A percentile compares a stretch with the other conserved stretches of the same genome.
These are phyloP conservation scores for Hymenoscyphus linearis DNA, from an alignment of 2,329 filamentous ascomycete species.

Conservation along the genomic window DNA sequence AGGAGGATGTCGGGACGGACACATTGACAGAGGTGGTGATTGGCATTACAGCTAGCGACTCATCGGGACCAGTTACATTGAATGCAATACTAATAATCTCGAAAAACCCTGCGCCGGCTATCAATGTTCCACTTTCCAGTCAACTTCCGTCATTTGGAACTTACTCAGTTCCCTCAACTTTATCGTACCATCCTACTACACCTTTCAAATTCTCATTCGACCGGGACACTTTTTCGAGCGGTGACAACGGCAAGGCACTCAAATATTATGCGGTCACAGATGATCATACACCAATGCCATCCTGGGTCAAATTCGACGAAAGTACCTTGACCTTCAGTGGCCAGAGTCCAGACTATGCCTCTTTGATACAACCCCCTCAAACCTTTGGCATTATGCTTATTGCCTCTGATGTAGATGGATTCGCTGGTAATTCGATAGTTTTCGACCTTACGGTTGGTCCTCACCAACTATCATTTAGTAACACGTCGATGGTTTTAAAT, in stretches of 20 bases:
- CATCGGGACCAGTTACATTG: slow-evolving; percentile 56
- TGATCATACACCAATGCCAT: slow-evolving; percentile 76
- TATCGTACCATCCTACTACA: slow-evolving; percentile 50
- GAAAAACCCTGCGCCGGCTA: slow-evolving; percentile 45
- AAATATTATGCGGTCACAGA: slow-evolving; percentile 73
- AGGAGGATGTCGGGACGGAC: slow-evolving; percentile 51
- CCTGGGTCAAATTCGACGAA: slow-evolving; percentile 75
- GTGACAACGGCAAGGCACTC: slow-evolving; percentile 37
- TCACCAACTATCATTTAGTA: slow-evolving; percentile 62
- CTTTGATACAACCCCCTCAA: slow-evolving; percentile 62
- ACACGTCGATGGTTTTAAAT: slow-evolving; percentile 51
- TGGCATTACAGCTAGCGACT: slow-evolving; percentile 64
- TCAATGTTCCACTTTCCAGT: slow-evolving; percentile 51
- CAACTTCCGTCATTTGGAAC: slow-evolving; percentile 54
- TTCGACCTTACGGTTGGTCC: slow-evolving; percentile 70
- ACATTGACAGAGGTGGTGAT: slow-evolving; percentile 42
- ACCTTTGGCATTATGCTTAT: slow-evolving; percentile 67
- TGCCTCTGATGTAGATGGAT: slow-evolving; percentile 75
- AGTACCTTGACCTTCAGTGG: slow-evolving; percentile 63
- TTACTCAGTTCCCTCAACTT: slow-evolving; percentile 53
- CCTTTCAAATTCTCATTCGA: slow-evolving; percentile 50
- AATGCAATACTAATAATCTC: slow-evolving; percentile 68
- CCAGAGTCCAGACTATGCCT: slow-evolving; percentile 59
- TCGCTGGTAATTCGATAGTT: slow-evolving; percentile 56
- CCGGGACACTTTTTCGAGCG: slow-evolving; percentile 57